Evolutionary conservation across 2,329 filamentous ascomycete species (phyloP).

Genomic region (Lanzia echinophila): DNA sequence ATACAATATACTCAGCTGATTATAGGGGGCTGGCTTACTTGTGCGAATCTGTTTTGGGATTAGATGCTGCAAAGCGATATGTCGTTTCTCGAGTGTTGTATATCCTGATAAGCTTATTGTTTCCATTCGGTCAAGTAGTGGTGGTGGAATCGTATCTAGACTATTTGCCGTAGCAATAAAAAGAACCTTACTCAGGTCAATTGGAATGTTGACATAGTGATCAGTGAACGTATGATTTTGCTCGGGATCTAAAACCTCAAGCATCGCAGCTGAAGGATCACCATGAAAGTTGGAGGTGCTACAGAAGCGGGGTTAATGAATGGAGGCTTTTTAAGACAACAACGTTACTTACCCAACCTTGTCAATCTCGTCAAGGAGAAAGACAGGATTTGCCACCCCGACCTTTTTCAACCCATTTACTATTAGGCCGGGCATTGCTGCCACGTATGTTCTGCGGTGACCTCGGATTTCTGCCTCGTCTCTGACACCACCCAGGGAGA

Average conservation of each 20-base stretch:
- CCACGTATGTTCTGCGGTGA: slow-evolving; percentile 91
- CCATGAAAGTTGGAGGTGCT: slow-evolving; percentile 83
- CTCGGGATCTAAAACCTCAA: slow-evolving; percentile 94
- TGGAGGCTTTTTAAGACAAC: not conserved
- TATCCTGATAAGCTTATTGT: slow-evolving; percentile 90
- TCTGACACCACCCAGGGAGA: slow-evolving; percentile 89
- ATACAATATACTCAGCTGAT: slow-evolving; percentile 6
- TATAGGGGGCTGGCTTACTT: slow-evolving; percentile 36
- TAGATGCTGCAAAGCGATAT: slow-evolving; percentile 89
- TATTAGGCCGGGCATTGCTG: slow-evolving; percentile 95
- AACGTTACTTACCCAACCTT: slow-evolving; percentile 57
- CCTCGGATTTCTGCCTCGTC: slow-evolving; percentile 97
- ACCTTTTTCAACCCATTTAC: slow-evolving; percentile 94
- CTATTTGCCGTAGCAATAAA: slow-evolving; percentile 97
- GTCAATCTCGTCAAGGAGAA: slow-evolving; percentile 95
- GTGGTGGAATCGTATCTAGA: slow-evolving; percentile 89
- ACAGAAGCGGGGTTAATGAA: slow-evolving; percentile 4
- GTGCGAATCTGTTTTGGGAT: slow-evolving; percentile 91
- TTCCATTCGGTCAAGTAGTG: slow-evolving; percentile 94
- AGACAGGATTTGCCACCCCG: slow-evolving; percentile 89
- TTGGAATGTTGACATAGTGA: slow-evolving; percentile 92
- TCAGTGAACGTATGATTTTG: slow-evolving; percentile 94
- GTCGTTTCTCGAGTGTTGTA: slow-evolving; percentile 92
- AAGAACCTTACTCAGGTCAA: slow-evolving; percentile 91
- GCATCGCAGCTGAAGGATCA: slow-evolving; percentile 93